These are phyloP conservation scores for Geranomyces michiganensis DNA, from an alignment of 192 early-diverging fungal genomes.

Conservation along the genomic window DNA sequence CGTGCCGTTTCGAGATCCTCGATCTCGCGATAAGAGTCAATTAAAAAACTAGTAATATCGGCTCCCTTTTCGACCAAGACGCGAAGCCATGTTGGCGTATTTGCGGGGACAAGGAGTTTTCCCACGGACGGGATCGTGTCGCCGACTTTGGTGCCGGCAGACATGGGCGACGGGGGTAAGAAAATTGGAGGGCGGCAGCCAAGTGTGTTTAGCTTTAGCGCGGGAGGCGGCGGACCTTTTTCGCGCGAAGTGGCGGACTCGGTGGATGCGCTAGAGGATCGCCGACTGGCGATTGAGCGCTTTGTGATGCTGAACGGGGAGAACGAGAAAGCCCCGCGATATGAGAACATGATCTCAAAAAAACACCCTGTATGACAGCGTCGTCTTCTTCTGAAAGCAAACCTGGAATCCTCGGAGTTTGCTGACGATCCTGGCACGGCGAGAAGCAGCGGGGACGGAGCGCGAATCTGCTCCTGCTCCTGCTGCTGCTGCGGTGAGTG, in stretches of 20 bases:
- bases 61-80: conserved; percentile 9
- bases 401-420: no score
- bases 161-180: conserved; percentile 31
- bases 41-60: background rate
- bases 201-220: conserved; percentile 30
- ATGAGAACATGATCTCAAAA: no score
- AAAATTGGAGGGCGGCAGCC: conserved; percentile 23
- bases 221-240: background rate
- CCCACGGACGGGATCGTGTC: conserved; percentile 18
- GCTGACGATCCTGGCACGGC: no score
- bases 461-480: no score
- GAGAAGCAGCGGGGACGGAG: no score
- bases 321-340: no score
- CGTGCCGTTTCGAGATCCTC: conserved; percentile 18
- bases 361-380: no score
- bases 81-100: conserved; percentile 30
- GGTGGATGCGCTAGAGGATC: conserved; percentile 23
- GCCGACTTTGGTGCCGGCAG: conserved; percentile 26
- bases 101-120: conserved; percentile 4
- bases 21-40: conserved; percentile 21
- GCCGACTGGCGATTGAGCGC: conserved; percentile 35
- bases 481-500: no score
- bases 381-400: no score
- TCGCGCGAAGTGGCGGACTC: conserved; percentile 9
- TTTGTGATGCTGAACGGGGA: background rate